Percentiles rank a stretch among this genome's conserved stretches.
Conservation (phyloP, 2,329 filamentous ascomycete species). For the Xylariaceae sp. region DNA sequence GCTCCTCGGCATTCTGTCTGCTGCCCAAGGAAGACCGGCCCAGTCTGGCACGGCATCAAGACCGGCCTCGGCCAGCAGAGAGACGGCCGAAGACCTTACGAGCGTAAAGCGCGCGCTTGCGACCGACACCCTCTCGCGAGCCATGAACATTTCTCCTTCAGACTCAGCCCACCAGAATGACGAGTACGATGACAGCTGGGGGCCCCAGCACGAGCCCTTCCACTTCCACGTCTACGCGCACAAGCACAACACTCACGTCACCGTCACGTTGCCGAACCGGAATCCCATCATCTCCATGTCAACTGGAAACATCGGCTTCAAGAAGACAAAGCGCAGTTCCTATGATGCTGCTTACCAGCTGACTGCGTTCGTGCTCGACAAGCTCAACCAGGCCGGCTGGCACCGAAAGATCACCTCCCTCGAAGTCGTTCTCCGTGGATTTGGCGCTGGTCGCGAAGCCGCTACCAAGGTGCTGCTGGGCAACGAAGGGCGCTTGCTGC, state of each 20-base stretch:
- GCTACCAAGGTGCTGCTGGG: slow-evolving; percentile 85
- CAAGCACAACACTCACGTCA: slow-evolving; percentile 95
- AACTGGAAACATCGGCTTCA: slow-evolving; percentile 86
- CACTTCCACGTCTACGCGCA: slow-evolving; percentile 82
- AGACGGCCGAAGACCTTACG: background rate
- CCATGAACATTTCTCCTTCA: slow-evolving; percentile 23
- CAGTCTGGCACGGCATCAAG: background rate
- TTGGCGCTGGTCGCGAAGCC: slow-evolving; percentile 81
- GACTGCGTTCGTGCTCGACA: slow-evolving; percentile 73
- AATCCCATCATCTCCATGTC: slow-evolving; percentile 75
- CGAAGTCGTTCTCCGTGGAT: slow-evolving; percentile 79
- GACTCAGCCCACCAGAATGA: slow-evolving; percentile 17
- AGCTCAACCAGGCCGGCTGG: slow-evolving; percentile 77
- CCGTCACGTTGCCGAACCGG: slow-evolving; percentile 75
- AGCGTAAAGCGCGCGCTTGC: slow-evolving; percentile 20
- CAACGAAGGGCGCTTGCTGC: slow-evolving; percentile 70
- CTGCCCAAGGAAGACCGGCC: background rate
- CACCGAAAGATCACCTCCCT: slow-evolving; percentile 68
- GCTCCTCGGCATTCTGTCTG: background rate
- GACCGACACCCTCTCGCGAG: slow-evolving; percentile 16
- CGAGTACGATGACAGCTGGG: slow-evolving; percentile 32
- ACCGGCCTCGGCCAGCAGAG: background rate
- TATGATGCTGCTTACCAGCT: slow-evolving; percentile 95
- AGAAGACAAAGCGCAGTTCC: slow-evolving; percentile 69
- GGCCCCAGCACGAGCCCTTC: slow-evolving; percentile 55